Percentiles rank a stretch among this genome's conserved stretches.
Evolutionary conservation across 805 yeast genomes (phyloP).

Genomic region (Candida fluviatilis): DNA sequence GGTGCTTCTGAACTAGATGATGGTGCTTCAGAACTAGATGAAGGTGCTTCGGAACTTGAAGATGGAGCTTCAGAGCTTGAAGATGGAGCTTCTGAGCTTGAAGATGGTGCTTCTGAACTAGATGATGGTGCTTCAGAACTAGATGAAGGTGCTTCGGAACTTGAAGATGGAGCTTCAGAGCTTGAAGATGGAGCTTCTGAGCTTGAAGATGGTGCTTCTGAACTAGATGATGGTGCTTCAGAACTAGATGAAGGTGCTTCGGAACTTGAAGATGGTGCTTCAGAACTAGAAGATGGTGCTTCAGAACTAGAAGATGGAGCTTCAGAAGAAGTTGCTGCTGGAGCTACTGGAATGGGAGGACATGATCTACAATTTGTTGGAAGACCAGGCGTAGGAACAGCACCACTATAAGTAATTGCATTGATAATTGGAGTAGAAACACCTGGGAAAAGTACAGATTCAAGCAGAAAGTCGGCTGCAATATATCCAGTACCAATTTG

Average conservation of each 20-base stretch:
- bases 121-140: too few relatives aligned
- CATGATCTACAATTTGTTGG: slow-evolving; percentile 1
- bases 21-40: too few relatives aligned
- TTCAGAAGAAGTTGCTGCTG: not conserved
- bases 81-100: too few relatives aligned
- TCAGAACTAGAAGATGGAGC: too few relatives aligned
- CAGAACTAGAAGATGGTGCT: not conserved
- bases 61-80: too few relatives aligned
- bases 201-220: slow-evolving; percentile 1
- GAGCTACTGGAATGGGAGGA: slow-evolving; percentile 2
- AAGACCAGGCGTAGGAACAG: not conserved
- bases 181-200: not conserved
- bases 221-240: slow-evolving; percentile 1
- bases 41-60: too few relatives aligned
- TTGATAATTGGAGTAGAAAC: not conserved
- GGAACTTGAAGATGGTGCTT: not conserved
- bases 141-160: too few relatives aligned
- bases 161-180: too few relatives aligned
- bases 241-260: not conserved
- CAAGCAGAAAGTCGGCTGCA: not conserved
- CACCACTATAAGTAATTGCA: slow-evolving; percentile 2
- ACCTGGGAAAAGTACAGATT: slow-evolving; percentile 1
- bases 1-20: too few relatives aligned
- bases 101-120: too few relatives aligned
- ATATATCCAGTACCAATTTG: slow-evolving; percentile 1